Evolutionary conservation across 2,329 filamentous ascomycete genomes (phyloP).

Genomic region (Pyrenophora teres): DNA sequence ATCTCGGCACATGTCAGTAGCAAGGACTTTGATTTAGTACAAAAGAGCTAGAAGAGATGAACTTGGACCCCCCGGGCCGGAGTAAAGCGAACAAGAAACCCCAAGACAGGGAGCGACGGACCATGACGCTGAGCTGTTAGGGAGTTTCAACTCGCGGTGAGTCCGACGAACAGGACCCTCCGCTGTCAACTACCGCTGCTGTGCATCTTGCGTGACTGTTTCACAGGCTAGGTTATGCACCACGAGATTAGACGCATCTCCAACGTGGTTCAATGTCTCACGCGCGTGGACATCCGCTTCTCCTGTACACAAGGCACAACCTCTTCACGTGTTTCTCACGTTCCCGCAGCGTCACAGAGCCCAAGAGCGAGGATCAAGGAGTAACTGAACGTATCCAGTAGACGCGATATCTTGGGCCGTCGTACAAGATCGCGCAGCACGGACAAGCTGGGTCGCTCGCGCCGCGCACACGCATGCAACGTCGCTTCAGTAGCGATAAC

Average conservation of each 20-base stretch:
- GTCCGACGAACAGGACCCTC: conserved; percentile 9
- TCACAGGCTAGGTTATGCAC: conserved; percentile 44
- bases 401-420: conserved; percentile 6
- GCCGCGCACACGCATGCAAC: conserved; percentile 15
- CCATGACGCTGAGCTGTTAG: too few relatives aligned
- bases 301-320: conserved; percentile 15
- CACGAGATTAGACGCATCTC: conserved; percentile 34
- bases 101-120: too few relatives aligned
- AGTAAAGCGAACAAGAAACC: not conserved
- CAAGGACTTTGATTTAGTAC: too few relatives aligned
- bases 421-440: conserved; percentile 26
- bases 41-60: too few relatives aligned
- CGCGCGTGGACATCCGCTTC: conserved; percentile 15
- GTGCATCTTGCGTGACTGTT: conserved; percentile 26
- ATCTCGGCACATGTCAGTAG: too few relatives aligned
- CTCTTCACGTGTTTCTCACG: conserved; percentile 28
- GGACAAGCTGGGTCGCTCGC: not conserved
- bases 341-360: not conserved
- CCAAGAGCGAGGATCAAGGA: conserved; percentile 8
- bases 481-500: conserved; percentile 28
- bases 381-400: conserved; percentile 5
- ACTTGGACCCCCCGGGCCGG: too few relatives aligned
- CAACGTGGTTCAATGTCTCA: conserved; percentile 30
- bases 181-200: conserved; percentile 22
- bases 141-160: conserved; percentile 1